phyloP scores from a whole-genome alignment of 1,284 basidiomycete species.

The Volvariella volvacea region DNA sequence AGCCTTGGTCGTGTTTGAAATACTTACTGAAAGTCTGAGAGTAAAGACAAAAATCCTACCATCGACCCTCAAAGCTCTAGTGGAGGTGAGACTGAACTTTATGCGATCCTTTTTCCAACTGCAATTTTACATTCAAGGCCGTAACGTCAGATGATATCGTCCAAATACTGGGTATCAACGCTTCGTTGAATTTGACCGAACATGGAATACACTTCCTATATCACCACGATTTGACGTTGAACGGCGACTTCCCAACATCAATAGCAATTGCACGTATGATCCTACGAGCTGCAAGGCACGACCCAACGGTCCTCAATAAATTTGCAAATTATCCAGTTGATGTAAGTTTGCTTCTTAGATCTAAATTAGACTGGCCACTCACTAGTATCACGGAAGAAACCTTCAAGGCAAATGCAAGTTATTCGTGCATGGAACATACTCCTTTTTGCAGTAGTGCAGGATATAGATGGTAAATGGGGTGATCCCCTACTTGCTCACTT shows the following conservation, averaged over 20 bases:
- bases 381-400: not conserved
- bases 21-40: conserved; percentile 45
- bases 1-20: conserved; percentile 44
- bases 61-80: conserved; percentile 38
- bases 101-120: not conserved
- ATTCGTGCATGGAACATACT: conserved; percentile 62
- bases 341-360: conserved; percentile 14
- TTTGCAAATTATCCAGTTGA: conserved; percentile 26
- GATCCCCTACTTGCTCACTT: conserved; percentile 42
- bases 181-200: conserved; percentile 34
- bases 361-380: not conserved
- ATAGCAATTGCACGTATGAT: conserved; percentile 47
- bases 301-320: conserved; percentile 25
- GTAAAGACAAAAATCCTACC: conserved; percentile 46
- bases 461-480: conserved; percentile 30
- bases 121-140: conserved; percentile 18
- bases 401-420: not conserved
- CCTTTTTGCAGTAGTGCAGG: conserved; percentile 43
- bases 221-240: conserved; percentile 35
- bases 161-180: conserved; percentile 10
- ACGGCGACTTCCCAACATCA: conserved; percentile 46
- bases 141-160: conserved; percentile 20
- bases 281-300: conserved; percentile 35
- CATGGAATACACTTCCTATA: conserved; percentile 49
- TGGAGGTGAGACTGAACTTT: conserved; percentile 37